phyloP scores from a whole-genome alignment of 2,329 filamentous ascomycete species.

The Teratosphaeria zuluensis region DNA sequence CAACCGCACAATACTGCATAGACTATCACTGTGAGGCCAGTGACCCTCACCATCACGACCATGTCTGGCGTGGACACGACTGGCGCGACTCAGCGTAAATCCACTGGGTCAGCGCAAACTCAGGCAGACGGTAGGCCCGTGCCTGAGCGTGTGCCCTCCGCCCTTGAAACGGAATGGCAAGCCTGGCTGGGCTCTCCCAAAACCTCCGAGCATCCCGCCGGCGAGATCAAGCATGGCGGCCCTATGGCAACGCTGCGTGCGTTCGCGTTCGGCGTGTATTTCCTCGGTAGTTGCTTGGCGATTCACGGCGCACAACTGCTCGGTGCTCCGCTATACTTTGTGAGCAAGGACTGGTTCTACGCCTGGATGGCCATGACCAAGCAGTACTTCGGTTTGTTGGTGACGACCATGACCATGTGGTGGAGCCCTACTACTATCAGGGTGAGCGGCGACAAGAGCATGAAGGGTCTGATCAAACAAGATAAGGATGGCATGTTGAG shows the following conservation, averaged over 20 bases:
- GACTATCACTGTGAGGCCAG: not conserved
- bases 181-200: constrained; percentile 8
- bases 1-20: not conserved
- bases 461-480: constrained; percentile 62
- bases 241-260: constrained; percentile 35
- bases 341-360: constrained; percentile 68
- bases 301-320: constrained; percentile 59
- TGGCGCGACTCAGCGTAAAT: not conserved
- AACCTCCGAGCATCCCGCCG: constrained; percentile 19
- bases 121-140: not conserved
- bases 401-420: constrained; percentile 71
- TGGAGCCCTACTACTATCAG: constrained; percentile 74
- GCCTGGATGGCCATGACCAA: constrained; percentile 83
- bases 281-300: constrained; percentile 33
- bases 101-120: not conserved
- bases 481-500: constrained; percentile 61
- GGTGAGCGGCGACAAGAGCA: constrained; percentile 71
- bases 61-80: not conserved
- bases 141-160: constrained; percentile 3
- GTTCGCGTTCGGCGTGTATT: constrained; percentile 36
- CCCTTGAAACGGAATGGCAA: constrained; percentile 8
- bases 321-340: constrained; percentile 62
- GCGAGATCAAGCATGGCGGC: constrained; percentile 33
- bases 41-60: not conserved
- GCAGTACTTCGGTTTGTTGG: constrained; percentile 65